Evolutionary conservation across 148 eudicot genomes (phyloP).

Genomic region (Chenopodium berlandieri): DNA sequence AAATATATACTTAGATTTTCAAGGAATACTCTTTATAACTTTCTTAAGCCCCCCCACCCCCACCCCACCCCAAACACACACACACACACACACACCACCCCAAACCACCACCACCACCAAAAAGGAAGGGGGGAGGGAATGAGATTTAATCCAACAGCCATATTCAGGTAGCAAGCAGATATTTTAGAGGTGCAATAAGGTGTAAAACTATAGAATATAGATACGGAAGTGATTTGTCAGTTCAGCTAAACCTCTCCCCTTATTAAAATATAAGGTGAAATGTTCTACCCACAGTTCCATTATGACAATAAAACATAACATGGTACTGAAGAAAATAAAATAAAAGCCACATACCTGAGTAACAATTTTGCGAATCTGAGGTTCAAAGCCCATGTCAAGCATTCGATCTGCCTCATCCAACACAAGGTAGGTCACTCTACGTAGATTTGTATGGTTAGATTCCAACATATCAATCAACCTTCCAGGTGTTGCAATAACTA

Average conservation of each 20-base stretch:
- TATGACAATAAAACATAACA: neutral
- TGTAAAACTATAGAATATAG: neutral
- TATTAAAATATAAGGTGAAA: neutral
- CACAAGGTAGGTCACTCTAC: constrained; percentile 95
- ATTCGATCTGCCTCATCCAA: constrained; percentile 97
- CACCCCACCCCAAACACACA: neutral
- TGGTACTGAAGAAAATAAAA: neutral
- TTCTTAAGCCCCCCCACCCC: neutral
- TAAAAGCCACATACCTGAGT: constrained; percentile 49
- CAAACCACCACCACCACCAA: neutral
- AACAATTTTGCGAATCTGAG: constrained; percentile 94
- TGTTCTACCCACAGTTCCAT: neutral
- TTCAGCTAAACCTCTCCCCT: neutral
- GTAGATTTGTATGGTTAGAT: constrained; percentile 83
- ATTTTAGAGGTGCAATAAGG: neutral
- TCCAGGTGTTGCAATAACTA: constrained; percentile 96
- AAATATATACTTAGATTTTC: neutral
- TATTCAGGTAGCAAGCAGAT: neutral
- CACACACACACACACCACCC: too few relatives aligned
- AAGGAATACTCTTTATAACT: neutral
- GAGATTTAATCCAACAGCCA: too few relatives aligned
- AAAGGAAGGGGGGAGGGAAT: neutral
- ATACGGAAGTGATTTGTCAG: neutral
- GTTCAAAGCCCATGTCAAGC: constrained; percentile 99
- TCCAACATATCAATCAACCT: constrained; percentile 98